Percentiles rank a stretch among this genome's conserved stretches.
Conservation (phyloP, 2,329 filamentous ascomycete genomes). For the Alternaria consortialis region DNA sequence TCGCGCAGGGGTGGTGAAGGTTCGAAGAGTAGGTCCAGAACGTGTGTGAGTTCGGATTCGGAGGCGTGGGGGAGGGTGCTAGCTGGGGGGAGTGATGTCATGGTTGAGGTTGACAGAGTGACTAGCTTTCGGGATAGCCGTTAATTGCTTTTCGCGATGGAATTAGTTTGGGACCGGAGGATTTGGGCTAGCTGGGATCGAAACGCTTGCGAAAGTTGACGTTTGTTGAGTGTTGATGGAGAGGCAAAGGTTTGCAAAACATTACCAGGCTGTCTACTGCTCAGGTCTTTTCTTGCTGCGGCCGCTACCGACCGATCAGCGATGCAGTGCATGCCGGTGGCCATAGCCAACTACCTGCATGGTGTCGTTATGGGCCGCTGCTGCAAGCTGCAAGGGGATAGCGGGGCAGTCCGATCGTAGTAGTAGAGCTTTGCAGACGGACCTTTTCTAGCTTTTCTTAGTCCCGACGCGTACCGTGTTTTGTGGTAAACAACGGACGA, state of each 20-base stretch:
- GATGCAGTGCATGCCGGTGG: conserved; percentile 1
- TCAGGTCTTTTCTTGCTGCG: conserved; percentile 12
- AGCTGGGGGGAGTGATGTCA: conserved; percentile 65
- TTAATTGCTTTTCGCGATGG: conserved; percentile 6
- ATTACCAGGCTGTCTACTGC: not conserved
- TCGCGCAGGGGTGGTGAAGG: conserved; percentile 78
- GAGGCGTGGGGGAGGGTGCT: conserved; percentile 65
- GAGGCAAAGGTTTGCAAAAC: not conserved
- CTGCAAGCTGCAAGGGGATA: conserved; percentile 37
- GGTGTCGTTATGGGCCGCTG: conserved; percentile 13
- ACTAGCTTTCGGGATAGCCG: not conserved
- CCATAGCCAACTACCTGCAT: not conserved
- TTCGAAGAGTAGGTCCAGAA: conserved; percentile 86
- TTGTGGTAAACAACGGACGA: not conserved
- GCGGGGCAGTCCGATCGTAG: conserved; percentile 15
- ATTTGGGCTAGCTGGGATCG: not conserved
- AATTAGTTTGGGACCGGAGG: conserved; percentile 8
- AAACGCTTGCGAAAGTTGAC: not conserved
- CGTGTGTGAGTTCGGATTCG: conserved; percentile 62
- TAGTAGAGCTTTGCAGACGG: conserved; percentile 8
- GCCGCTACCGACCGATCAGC: conserved; percentile 40
- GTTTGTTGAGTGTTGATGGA: not conserved
- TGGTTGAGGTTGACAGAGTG: conserved; percentile 15
- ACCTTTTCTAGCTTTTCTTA: conserved; percentile 7
- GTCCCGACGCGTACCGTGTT: conserved; percentile 6